Base-by-base conservation (phyloP, 257 asterid genomes). In the Catharanthus roseus region DNA sequence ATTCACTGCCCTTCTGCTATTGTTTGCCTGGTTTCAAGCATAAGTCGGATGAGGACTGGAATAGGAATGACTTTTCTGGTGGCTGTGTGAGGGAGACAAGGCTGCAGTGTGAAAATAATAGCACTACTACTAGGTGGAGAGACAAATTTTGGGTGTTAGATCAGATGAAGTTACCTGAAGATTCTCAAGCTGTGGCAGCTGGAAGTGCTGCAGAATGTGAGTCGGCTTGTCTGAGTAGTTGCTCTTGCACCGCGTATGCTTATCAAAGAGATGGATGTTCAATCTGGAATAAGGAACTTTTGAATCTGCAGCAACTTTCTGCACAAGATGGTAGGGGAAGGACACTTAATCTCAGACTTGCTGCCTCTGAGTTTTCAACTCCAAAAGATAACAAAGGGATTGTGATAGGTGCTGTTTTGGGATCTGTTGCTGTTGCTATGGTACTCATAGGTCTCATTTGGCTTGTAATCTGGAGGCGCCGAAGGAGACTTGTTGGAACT, bases 181-280 rank as follows among this genome's bases (percentile, higher is more conserved):
- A 50, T 33, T 12, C 69, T 53, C 72, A 55, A 71, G 6, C n/a
- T 31, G 72, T 70, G 76, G 24, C 15, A 1, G 80, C 53, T 62
- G 77, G 68, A 13, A 80, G 65, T 58, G 69, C 68, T 19, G 61
- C 44, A 11, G 85, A 84, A 34, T 86, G 90, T 28, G 73, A 72
- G 77, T 77, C 80, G 31, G 21, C 55, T 15, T 86, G 90, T 68
- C 54, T 86, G 77, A 70, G 38, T 50, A 82, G 78, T 71, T 86
- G 88, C 63, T 74, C 73, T 45, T 86, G 90, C 77, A 74, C 73
- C 26, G 90, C 88, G 18, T 79, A 83, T 72, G 36, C 84, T 54
- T 79, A 70, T 68, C 80, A 24, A 51, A 74, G 39, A 28, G 55
- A 31, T 72, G 70, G 18, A 69, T 67, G 81, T 73, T 68, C 68